Percentiles rank a stretch among this genome's conserved stretches.
These are phyloP conservation scores for Lobulomyces angularis DNA, from an alignment of 192 early-diverging fungal genomes.

Conservation along the genomic window DNA sequence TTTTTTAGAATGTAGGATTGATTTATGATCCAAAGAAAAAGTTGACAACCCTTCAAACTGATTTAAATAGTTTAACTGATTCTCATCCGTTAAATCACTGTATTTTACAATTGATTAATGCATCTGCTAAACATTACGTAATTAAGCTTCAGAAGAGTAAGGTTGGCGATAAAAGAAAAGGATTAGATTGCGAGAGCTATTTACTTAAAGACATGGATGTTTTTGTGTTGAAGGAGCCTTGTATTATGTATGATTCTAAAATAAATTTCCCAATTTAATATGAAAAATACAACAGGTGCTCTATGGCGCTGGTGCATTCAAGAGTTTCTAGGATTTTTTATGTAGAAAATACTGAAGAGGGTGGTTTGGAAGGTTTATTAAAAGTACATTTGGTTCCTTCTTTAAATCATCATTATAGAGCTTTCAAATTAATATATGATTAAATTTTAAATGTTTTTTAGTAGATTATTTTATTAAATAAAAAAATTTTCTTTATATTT, in stretches of 20 bases:
- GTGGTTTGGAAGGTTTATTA: constrained; percentile 13
- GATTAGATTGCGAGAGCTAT: constrained; percentile 33
- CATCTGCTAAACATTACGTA: constrained; percentile 1
- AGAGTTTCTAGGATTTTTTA: constrained; percentile 82
- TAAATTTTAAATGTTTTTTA: constrained; percentile 4
- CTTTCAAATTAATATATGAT: constrained; percentile 1
- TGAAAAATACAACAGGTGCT: constrained; percentile 45
- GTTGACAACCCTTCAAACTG: neutral
- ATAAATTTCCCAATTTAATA: neutral
- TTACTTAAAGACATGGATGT: constrained; percentile 73
- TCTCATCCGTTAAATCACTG: neutral
- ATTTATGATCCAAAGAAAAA: neutral
- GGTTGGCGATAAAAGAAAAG: neutral
- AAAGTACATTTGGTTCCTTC: neutral
- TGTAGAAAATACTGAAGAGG: constrained; percentile 9
- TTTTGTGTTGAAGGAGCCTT: constrained; percentile 74
- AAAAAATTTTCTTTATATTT: too few relatives aligned
- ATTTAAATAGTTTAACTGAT: constrained; percentile 7
- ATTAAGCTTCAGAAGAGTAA: constrained; percentile 3
- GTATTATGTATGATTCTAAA: constrained; percentile 54
- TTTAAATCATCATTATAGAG: constrained; percentile 4
- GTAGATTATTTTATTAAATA: too few relatives aligned
- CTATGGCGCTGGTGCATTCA: constrained; percentile 91
- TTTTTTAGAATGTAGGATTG: neutral
- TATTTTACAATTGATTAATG: neutral